These are phyloP conservation scores for Ogataea chonburiensis DNA, from an alignment of 805 yeast species.

Conservation along the genomic window DNA sequence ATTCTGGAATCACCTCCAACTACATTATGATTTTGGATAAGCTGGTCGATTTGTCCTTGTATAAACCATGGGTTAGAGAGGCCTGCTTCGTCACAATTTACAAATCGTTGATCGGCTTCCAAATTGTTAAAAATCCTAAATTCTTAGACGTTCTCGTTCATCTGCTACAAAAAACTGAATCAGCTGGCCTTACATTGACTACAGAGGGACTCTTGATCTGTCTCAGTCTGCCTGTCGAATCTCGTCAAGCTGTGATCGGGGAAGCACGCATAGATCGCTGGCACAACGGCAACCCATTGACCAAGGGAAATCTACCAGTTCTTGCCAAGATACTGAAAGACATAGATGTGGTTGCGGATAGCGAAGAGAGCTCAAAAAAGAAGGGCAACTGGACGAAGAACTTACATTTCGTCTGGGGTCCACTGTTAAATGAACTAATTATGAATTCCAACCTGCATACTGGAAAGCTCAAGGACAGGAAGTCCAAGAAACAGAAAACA, in stretches of 20 bases:
- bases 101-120: conserved; percentile 42
- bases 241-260: conserved; percentile 18
- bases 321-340: conserved; percentile 67
- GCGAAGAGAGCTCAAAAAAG: conserved; percentile 45
- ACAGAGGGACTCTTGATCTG: conserved; percentile 80
- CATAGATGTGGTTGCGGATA: conserved; percentile 40
- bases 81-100: conserved; percentile 70
- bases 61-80: conserved; percentile 86
- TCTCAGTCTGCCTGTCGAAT: conserved; percentile 45
- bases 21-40: conserved; percentile 42
- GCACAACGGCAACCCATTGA: conserved; percentile 72
- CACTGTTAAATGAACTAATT: conserved; percentile 48
- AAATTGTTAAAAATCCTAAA: conserved; percentile 20
- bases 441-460: conserved; percentile 16
- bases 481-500: conserved; percentile 38
- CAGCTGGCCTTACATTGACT: conserved; percentile 56
- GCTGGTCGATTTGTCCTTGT: conserved; percentile 54
- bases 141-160: conserved; percentile 17
- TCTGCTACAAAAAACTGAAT: conserved; percentile 45
- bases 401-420: conserved; percentile 74
- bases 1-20: conserved; percentile 28
- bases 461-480: conserved; percentile 26
- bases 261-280: conserved; percentile 42
- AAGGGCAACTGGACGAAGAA: conserved; percentile 73
- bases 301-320: conserved; percentile 61